Conservation (phyloP, 768 basidiomycete genomes). For the Lactarius hatsudake region DNA sequence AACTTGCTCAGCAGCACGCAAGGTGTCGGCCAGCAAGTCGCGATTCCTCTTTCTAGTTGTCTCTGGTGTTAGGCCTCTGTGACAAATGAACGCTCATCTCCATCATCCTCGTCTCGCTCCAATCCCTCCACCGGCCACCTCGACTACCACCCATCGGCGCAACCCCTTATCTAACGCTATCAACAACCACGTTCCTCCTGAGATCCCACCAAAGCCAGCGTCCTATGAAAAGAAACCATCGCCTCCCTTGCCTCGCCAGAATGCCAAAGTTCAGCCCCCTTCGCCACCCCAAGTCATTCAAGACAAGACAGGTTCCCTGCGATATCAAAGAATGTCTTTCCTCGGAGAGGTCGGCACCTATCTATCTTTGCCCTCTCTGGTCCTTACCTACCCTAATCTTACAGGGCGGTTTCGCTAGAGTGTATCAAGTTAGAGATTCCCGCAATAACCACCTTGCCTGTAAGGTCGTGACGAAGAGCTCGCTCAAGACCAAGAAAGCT, state of each 20-base stretch:
- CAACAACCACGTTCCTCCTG: slow-evolving; percentile 21
- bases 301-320: slow-evolving; percentile 55
- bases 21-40: slow-evolving; percentile 2
- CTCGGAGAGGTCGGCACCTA: slow-evolving; percentile 74
- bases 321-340: slow-evolving; percentile 74
- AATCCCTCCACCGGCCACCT: slow-evolving; percentile 25
- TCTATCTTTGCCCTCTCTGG: neutral
- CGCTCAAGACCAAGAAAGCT: slow-evolving; percentile 92
- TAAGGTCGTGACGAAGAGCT: slow-evolving; percentile 92
- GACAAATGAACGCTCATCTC: slow-evolving; percentile 10
- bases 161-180: slow-evolving; percentile 27
- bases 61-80: slow-evolving; percentile 29
- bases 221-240: slow-evolving; percentile 34
- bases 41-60: slow-evolving; percentile 4
- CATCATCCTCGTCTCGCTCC: slow-evolving; percentile 18
- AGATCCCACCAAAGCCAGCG: slow-evolving; percentile 16
- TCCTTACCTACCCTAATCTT: slow-evolving; percentile 1
- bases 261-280: slow-evolving; percentile 76
- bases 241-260: slow-evolving; percentile 77
- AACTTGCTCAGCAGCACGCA: neutral
- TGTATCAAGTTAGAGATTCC: slow-evolving; percentile 87
- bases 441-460: slow-evolving; percentile 70
- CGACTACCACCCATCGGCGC: slow-evolving; percentile 20
- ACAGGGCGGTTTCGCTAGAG: slow-evolving; percentile 91
- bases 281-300: slow-evolving; percentile 75